phyloP scores from a whole-genome alignment of 1,139 yeast genomes.

The Geotrichum carabidarum region DNA sequence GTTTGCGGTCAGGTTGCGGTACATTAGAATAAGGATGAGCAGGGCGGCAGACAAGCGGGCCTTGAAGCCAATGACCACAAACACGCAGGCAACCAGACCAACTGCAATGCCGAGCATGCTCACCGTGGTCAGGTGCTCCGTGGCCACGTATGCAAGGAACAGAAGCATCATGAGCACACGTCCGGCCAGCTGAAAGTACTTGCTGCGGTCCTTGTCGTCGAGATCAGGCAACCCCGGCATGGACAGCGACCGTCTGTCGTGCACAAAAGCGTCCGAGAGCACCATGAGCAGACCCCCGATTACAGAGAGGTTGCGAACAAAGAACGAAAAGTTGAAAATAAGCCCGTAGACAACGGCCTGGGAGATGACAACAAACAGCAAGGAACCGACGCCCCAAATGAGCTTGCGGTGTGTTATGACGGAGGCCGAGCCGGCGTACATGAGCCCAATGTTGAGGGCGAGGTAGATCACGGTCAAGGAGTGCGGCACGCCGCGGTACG shows the following conservation, averaged over 20 bases:
- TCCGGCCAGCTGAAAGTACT: conserved; percentile 83
- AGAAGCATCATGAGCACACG: conserved; percentile 78
- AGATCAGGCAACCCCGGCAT: conserved; percentile 91
- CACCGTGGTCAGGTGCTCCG: conserved; percentile 67
- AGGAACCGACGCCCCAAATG: conserved; percentile 64
- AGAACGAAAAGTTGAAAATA: conserved; percentile 73
- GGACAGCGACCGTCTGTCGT: conserved; percentile 62
- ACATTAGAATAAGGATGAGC: conserved; percentile 64
- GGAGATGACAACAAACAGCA: conserved; percentile 65
- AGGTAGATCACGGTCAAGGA: conserved; percentile 73
- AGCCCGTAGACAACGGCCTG: conserved; percentile 92
- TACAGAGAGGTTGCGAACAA: conserved; percentile 80
- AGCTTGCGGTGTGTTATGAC: conserved; percentile 69
- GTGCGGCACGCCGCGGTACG: conserved; percentile 73
- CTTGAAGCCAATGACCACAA: conserved; percentile 89
- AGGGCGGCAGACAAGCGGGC: conserved; percentile 84
- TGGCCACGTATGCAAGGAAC: conserved; percentile 79
- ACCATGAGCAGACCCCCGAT: conserved; percentile 91
- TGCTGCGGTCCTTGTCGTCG: conserved; percentile 75
- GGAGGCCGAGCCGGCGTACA: conserved; percentile 69
- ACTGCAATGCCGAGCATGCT: conserved; percentile 61
- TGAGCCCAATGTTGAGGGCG: conserved; percentile 56
- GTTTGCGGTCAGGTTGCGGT: conserved; percentile 75
- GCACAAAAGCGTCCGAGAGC: conserved; percentile 80
- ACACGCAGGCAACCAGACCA: conserved; percentile 67